Evolutionary conservation across 2,329 filamentous ascomycete species (phyloP).

Genomic region (Lasiodiplodia hormozganensis): DNA sequence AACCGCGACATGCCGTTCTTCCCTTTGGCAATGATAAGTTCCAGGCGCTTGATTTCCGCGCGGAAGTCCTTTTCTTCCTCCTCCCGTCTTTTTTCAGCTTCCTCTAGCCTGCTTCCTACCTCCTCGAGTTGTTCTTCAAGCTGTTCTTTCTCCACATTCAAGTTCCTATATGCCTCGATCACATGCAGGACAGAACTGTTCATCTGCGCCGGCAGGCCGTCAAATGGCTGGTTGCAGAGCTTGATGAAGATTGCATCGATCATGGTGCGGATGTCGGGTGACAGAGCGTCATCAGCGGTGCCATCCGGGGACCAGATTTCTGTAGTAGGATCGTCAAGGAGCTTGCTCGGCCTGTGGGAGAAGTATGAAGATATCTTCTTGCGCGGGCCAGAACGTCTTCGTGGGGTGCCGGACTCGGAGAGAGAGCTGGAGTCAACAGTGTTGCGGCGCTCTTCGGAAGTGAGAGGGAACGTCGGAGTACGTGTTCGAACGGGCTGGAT

Average conservation of each 20-base stretch:
- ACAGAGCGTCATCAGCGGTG: conserved; percentile 44
- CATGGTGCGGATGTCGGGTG: conserved; percentile 12
- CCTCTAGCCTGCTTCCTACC: not conserved
- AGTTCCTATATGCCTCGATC: conserved; percentile 15
- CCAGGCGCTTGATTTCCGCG: conserved; percentile 37
- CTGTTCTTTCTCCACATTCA: conserved; percentile 15
- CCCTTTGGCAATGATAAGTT: conserved; percentile 52
- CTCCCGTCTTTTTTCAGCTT: not conserved
- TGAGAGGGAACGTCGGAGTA: conserved; percentile 10
- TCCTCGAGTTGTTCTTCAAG: not conserved
- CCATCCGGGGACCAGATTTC: conserved; percentile 76
- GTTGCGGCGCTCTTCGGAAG: conserved; percentile 9
- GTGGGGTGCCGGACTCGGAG: conserved; percentile 19
- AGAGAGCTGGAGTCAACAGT: conserved; percentile 6
- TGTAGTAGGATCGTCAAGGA: conserved; percentile 72
- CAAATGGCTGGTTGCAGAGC: conserved; percentile 24
- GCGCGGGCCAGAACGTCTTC: conserved; percentile 13
- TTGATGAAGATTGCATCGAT: conserved; percentile 21
- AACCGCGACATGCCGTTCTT: conserved; percentile 50
- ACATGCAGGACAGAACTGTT: conserved; percentile 17
- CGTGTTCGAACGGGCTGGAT: conserved; percentile 18
- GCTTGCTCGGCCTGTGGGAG: conserved; percentile 46
- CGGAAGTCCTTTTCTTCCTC: conserved; percentile 4
- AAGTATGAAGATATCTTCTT: conserved; percentile 27
- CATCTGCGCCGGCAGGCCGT: conserved; percentile 17